phyloP scores from a whole-genome alignment of 176 grass and related monocot genomes.

The Oropetium thomaeum region DNA sequence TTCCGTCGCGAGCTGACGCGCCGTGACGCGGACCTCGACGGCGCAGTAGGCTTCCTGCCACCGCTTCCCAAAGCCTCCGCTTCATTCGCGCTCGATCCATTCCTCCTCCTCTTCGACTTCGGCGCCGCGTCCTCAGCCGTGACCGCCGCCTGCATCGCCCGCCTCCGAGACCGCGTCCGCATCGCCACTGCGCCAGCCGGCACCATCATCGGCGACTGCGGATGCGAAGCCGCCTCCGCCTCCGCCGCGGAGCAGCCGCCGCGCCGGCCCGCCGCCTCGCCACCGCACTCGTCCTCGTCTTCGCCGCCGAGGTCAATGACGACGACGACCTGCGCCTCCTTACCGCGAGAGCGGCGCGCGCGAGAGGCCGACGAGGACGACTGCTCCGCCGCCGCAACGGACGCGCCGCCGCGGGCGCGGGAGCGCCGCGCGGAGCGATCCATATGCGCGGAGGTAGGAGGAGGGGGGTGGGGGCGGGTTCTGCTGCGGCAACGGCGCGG shows the following conservation, averaged over 20 bases:
- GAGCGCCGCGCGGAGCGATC: slow-evolving; percentile 36
- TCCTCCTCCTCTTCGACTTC: slow-evolving; percentile 26
- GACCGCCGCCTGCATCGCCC: slow-evolving; percentile 7
- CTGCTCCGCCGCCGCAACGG: not conserved
- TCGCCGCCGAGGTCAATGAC: slow-evolving; percentile 34
- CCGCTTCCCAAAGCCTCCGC: not conserved
- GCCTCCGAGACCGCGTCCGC: slow-evolving; percentile 42
- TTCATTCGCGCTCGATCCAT: not conserved
- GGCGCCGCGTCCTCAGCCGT: not conserved
- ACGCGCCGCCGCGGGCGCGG: slow-evolving; percentile 7
- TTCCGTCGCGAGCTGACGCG: not conserved
- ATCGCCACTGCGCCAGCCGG: slow-evolving; percentile 35
- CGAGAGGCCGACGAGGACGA: not conserved
- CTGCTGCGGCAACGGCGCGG: slow-evolving; percentile 34
- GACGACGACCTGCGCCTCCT: not conserved
- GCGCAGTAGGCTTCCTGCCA: not conserved
- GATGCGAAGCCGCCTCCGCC: not conserved
- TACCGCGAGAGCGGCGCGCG: not conserved
- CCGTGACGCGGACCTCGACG: not conserved
- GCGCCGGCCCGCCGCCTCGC: not conserved
- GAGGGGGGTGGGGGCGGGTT: not conserved
- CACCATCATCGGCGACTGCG: not conserved
- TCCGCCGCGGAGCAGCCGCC: not conserved
- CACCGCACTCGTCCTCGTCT: not conserved
- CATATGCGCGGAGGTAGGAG: too few relatives aligned